Base-by-base conservation (phyloP, 2,329 filamentous ascomycete species). In the Epichloe scottii region DNA sequence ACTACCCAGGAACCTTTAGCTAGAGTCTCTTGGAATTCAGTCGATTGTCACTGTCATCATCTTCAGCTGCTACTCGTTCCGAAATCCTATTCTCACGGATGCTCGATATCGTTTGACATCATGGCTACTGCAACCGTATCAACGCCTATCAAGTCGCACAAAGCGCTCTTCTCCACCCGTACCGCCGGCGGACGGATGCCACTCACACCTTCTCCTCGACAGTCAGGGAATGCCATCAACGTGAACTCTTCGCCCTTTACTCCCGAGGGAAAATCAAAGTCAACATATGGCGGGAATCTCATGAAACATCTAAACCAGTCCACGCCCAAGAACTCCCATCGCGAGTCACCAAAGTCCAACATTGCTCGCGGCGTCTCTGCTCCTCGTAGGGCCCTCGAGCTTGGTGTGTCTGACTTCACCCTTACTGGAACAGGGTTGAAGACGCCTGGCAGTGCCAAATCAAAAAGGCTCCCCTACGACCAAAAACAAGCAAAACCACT, bases 321-420 rank as follows among this genome's bases (percentile, higher is more conserved):
- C 2, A 71, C 69, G 54, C 77, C 82, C 55, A 85, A 83, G 72
- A 71, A 76, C 40, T 73, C 79, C 40, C 84, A 87, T 67, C 85
- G 87, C 48, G 87, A 93, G 65, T 96, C 91, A 2, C 89, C 90
- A 65, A 97, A 97, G 76, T 96, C 90, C 53, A 97, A 96, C 76
- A 96, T 96, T 67, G 87, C 86, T 58, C 81, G 82, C 57, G 72
- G 73, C 41, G 79, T 81, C 51, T 78, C 83, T 53, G 90, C 88
- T 42, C 90, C 91, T 19, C 86, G 87, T 62, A 88, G 86, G 67
- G 78, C 75, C 45, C 78, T 97, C 39, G 91, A 97, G 69, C 79
- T 95, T 40, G 89, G 89, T 58, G 84, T 95, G 35, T 96, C 90
- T 40, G 90, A 98, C 66, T 97, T 91, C 76, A 82, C 87, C 17